Evolutionary conservation across 2,329 filamentous ascomycete species (phyloP).

Genomic region (Aspergillus awamori): DNA sequence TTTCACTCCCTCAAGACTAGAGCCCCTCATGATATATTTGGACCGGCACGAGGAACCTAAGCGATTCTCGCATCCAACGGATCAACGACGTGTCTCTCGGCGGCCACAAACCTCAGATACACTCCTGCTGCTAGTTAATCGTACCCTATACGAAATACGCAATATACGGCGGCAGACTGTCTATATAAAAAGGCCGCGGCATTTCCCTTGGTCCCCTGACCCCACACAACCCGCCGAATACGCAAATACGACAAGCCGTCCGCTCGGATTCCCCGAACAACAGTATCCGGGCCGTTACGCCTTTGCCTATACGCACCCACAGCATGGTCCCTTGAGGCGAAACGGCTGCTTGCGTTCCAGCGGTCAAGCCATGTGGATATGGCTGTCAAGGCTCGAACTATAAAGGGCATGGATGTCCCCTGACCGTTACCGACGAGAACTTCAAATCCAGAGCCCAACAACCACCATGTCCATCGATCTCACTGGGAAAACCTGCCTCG

Average conservation of each 20-base stretch:
- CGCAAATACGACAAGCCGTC: conserved; percentile 4
- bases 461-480: conserved; percentile 10
- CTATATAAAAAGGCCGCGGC: not conserved
- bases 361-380: not conserved
- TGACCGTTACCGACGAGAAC: not conserved
- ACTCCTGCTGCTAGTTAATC: not conserved
- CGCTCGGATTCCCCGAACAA: not conserved
- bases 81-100: not conserved
- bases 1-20: too few species aligned
- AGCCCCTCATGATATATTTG: not conserved
- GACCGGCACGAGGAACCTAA: not conserved
- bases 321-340: not conserved
- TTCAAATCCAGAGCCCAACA: not conserved
- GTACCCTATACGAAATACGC: not conserved
- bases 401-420: not conserved
- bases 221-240: conserved; percentile 3
- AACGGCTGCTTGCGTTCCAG: not conserved
- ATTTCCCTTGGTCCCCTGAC: not conserved
- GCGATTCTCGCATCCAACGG: too few species aligned
- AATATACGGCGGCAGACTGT: not conserved
- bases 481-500: conserved; percentile 31
- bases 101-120: not conserved
- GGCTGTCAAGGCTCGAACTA: not conserved
- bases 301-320: not conserved
- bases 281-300: not conserved